These are phyloP conservation scores for Linum tenue DNA, from an alignment of 345 rosid genomes.

Conservation along the genomic window DNA sequence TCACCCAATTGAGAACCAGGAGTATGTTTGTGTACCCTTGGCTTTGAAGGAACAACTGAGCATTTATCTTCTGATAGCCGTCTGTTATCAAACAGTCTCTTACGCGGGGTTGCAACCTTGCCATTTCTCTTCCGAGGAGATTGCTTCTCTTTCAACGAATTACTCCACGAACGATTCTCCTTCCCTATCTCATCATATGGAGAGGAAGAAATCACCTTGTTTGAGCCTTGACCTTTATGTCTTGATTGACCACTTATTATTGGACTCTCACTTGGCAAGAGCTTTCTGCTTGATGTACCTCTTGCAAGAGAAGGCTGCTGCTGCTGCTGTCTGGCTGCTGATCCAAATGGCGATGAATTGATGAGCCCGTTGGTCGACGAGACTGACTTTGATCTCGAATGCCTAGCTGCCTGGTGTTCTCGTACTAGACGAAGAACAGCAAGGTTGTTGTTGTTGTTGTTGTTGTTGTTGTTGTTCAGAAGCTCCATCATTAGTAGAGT, in stretches of 20 bases:
- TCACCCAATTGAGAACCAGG: too few species aligned
- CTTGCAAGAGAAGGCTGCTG: constrained; percentile 48
- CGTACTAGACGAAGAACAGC: constrained; percentile 22
- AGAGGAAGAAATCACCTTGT: constrained; percentile 26
- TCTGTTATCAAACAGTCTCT: constrained; percentile 25
- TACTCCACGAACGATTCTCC: constrained; percentile 49
- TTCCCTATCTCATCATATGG: constrained; percentile 41
- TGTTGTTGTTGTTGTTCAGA: constrained; percentile 7
- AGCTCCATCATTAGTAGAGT: constrained; percentile 7
- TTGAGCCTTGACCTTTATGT: constrained; percentile 31
- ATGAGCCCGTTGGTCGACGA: constrained; percentile 38
- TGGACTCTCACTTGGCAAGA: constrained; percentile 33
- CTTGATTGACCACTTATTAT: constrained; percentile 20
- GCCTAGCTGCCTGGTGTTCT: constrained; percentile 38
- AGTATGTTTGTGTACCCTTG: constrained; percentile 19
- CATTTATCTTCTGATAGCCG: constrained; percentile 26
- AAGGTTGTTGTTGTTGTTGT: too few species aligned
- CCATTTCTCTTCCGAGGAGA: constrained; percentile 45
- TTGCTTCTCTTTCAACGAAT: constrained; percentile 44
- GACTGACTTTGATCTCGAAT: constrained; percentile 66
- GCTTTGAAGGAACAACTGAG: constrained; percentile 22
- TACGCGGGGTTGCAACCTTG: constrained; percentile 41
- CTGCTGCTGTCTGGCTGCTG: constrained; percentile 19
- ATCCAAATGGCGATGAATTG: constrained; percentile 25
- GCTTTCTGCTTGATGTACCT: constrained; percentile 58